Base-by-base conservation (phyloP, 768 basidiomycete genomes). In the Leccinum longicurvipes region DNA sequence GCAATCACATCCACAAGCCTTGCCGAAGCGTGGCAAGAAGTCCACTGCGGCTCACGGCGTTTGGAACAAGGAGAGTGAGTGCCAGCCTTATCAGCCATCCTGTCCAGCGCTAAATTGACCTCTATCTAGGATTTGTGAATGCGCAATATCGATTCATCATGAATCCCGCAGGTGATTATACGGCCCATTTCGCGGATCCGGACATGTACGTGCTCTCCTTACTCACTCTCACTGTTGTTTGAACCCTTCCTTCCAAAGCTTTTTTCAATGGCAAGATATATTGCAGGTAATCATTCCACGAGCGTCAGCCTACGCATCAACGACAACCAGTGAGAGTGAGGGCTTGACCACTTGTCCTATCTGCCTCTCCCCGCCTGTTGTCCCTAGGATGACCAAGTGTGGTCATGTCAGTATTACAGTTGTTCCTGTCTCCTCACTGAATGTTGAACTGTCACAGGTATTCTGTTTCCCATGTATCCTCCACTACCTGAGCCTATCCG, bases 101-200 rank as follows among this genome's bases (percentile, higher is more conserved):
- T 47, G 50, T n/a, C 62, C 39, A 55, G 57, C 47, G 49, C 60
- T 54, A 54, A 58, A 54, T 55, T 52, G 53, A 53, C 52, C 34
- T 50, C n/a, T 41, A n/a, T 68, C 56, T 39, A 94, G 93, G 89
- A 62, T 98, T 93, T 69, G 86, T 98, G 63, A 97, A 98, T 73
- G 94, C 95, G 9, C 93, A 95, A 69, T 97, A 95, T 74, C 82
- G 93, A 56, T 98, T 98, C 71, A 83, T 98, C 41, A 87, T 98
- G 87, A 91, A 93, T 64, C 96, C 96, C 2, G 84, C 79, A 39
- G 90, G 91, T n/a, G 81, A 85, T 61, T 95, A 97, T 68, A 92
- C 94, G 17, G 95, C 90, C 6, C 94, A 97, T 72, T 95, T 98
- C 68, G 93, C 93, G 41, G 95, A 98, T 72, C 93, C 97, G 31